Conservation (phyloP, 1,284 basidiomycete species). For the Phellinidium pouzarii region DNA sequence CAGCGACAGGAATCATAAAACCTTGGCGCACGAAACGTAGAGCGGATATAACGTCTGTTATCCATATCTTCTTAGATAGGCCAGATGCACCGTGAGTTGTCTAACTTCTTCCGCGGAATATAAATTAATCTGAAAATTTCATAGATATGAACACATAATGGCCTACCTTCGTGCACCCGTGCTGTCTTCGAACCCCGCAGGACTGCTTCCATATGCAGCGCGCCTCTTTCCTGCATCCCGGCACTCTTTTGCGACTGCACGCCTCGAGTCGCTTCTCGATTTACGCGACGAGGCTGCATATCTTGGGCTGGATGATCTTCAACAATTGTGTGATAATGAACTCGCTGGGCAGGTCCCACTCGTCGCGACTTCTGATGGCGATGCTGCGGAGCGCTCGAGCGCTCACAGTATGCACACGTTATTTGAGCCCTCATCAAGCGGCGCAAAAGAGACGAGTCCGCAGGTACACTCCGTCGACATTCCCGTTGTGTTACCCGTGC, state of each 20-base stretch:
- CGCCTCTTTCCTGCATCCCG: constrained; percentile 37
- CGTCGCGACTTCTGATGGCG: constrained; percentile 26
- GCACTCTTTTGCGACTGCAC: constrained; percentile 30
- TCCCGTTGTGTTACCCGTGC: constrained; percentile 8
- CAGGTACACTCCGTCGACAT: constrained; percentile 5
- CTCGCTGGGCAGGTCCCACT: constrained; percentile 33
- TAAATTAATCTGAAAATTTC: constrained; percentile 13
- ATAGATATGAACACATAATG: constrained; percentile 62
- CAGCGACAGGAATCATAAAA: constrained; percentile 47
- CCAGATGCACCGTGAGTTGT: constrained; percentile 66
- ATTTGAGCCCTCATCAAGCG: constrained; percentile 24
- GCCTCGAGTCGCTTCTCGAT: constrained; percentile 59
- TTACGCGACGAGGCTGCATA: constrained; percentile 69
- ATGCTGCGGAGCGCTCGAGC: constrained; percentile 24
- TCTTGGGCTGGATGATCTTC: constrained; percentile 55
- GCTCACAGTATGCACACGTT: constrained; percentile 28
- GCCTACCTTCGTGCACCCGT: constrained; percentile 57
- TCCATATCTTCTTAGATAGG: constrained; percentile 77
- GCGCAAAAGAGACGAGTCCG: background rate
- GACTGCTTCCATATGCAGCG: constrained; percentile 52
- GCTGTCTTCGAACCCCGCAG: constrained; percentile 37
- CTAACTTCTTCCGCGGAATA: constrained; percentile 12
- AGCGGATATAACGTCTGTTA: constrained; percentile 32
- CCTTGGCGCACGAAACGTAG: constrained; percentile 18
- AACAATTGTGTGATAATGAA: constrained; percentile 60